A percentile compares a stretch with the other conserved stretches of the same genome.
phyloP scores from a whole-genome alignment of 1,284 basidiomycete genomes.

The Rhodotorula sp. region DNA sequence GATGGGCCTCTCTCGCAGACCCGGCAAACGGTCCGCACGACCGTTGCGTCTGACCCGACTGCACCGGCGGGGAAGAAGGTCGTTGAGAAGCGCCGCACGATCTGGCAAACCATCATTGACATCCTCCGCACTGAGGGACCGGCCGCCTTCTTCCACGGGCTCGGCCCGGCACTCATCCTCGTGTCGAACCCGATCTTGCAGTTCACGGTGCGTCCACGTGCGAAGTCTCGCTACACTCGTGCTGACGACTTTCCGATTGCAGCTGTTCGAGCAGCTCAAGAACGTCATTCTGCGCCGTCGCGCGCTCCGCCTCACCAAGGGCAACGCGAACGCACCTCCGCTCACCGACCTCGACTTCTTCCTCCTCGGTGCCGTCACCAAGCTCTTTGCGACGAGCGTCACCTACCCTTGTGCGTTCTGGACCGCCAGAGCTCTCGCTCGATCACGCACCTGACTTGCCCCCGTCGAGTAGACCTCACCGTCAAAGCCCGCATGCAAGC shows the following conservation, averaged over 20 bases:
- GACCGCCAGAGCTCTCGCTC: too few species aligned
- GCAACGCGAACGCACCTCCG: constrained; percentile 52
- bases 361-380: constrained; percentile 79
- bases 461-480: constrained; percentile 56
- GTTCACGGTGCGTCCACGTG: constrained; percentile 49
- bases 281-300: constrained; percentile 66
- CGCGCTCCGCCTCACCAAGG: constrained; percentile 46
- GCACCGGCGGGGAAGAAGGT: constrained; percentile 29
- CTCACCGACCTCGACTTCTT: constrained; percentile 85
- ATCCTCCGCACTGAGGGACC: constrained; percentile 77
- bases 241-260: neutral
- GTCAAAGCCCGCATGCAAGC: constrained; percentile 79
- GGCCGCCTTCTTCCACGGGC: constrained; percentile 86
- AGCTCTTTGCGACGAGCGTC: constrained; percentile 45
- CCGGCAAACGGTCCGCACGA: constrained; percentile 61
- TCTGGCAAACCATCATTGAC: constrained; percentile 65
- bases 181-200: constrained; percentile 92
- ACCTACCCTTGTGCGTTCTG: constrained; percentile 46
- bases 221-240: too few species aligned
- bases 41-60: constrained; percentile 31
- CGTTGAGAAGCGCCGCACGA: constrained; percentile 35
- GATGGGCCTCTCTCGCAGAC: constrained; percentile 51
- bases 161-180: constrained; percentile 87
- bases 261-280: constrained; percentile 75
- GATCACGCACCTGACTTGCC: too few species aligned